These are phyloP conservation scores for Suaeda aralocaspica DNA, from an alignment of 148 eudicot species.

Conservation along the genomic window DNA sequence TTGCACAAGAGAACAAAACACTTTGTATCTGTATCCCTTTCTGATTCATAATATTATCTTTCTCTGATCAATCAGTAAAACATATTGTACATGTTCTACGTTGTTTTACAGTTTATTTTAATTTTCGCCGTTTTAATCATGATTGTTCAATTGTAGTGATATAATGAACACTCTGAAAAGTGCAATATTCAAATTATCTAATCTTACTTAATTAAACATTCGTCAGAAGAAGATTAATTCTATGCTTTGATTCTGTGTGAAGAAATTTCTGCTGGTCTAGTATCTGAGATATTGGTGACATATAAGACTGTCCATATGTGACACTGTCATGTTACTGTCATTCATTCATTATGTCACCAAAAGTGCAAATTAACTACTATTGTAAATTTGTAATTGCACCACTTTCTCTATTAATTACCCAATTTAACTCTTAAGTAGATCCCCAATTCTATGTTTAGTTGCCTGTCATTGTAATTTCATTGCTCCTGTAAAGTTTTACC, in stretches of 20 bases:
- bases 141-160: no score
- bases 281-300: constrained; percentile 18
- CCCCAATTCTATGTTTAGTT: neutral
- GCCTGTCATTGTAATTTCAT: no score
- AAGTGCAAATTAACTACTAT: neutral
- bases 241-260: neutral
- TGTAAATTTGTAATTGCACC: neutral
- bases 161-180: neutral
- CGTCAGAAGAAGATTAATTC: constrained; percentile 1
- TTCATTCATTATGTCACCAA: neutral
- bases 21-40: constrained; percentile 19
- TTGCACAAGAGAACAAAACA: constrained; percentile 29
- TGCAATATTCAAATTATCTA: constrained; percentile 2
- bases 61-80: constrained; percentile 27
- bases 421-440: neutral
- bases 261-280: constrained; percentile 10
- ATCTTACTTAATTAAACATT: constrained; percentile 4
- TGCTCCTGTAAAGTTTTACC: no score
- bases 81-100: constrained; percentile 11
- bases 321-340: constrained; percentile 2
- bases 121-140: constrained; percentile 13
- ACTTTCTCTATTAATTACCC: neutral
- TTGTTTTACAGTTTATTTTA: constrained; percentile 2
- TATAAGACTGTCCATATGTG: constrained; percentile 6
- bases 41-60: constrained; percentile 29